A percentile compares a stretch with the other conserved stretches of the same genome.
phyloP scores from a whole-genome alignment of 768 basidiomycete species.

The Kwoniella newhampshirensis region DNA sequence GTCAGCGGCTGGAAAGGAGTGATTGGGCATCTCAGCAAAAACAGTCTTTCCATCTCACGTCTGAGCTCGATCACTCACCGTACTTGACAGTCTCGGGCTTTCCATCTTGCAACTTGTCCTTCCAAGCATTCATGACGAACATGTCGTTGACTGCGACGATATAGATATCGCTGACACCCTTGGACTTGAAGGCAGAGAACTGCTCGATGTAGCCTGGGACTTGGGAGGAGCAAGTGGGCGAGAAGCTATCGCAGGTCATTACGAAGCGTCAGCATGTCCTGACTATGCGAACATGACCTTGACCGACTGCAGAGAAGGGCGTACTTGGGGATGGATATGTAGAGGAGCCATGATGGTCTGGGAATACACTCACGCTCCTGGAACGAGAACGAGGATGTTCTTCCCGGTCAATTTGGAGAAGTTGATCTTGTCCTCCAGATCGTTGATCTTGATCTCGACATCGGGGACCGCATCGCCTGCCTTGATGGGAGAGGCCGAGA shows the following conservation, averaged over 20 bases:
- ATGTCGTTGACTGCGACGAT: conserved; percentile 77
- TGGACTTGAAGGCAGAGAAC: conserved; percentile 70
- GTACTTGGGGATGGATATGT: background rate
- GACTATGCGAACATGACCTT: background rate
- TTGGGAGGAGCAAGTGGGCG: conserved; percentile 65
- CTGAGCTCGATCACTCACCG: conserved; percentile 23
- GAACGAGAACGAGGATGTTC: conserved; percentile 63
- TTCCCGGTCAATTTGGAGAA: conserved; percentile 48
- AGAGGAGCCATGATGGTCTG: background rate
- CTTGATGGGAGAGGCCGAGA: conserved; percentile 57
- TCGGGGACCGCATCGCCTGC: conserved; percentile 60
- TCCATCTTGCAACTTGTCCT: conserved; percentile 56
- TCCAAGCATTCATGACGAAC: conserved; percentile 59
- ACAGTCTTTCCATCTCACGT: background rate
- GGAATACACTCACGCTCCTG: conserved; percentile 55
- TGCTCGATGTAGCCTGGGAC: conserved; percentile 64
- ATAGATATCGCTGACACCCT: conserved; percentile 68
- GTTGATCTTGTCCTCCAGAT: conserved; percentile 55
- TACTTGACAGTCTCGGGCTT: conserved; percentile 59
- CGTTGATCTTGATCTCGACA: conserved; percentile 63
- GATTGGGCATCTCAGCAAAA: background rate
- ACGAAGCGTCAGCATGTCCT: no score
- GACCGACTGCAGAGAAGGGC: background rate
- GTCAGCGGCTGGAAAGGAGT: conserved; percentile 58
- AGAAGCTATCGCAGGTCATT: conserved; percentile 56